Evolutionary conservation across 2,329 filamentous ascomycete species (phyloP), one percentile per base, ranked within the genome.

Genomic region (Trichoderma guizhouense): DNA sequence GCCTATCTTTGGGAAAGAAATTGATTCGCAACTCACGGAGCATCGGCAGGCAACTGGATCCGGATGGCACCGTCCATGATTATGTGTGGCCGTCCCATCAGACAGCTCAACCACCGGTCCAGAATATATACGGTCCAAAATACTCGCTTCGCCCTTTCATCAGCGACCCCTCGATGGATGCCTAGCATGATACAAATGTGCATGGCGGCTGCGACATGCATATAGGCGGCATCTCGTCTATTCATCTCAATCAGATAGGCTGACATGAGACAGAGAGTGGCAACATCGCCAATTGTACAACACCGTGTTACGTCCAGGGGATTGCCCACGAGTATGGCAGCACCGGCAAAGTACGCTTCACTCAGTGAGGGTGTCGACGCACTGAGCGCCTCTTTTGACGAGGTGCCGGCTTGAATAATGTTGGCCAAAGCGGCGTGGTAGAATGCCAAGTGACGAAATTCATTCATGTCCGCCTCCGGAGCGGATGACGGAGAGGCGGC

Each of bases 81-180:
- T 3, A 81, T 81, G 0, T 85, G 83, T 1, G 85, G 84, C 15
- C 86, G 81, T 6, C 86, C 86, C 80, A 86, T 84, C 5, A 87
- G 78, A 70, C 84, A 86, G 72, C 85, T 84, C 55, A 87, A 73
- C 78, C 79, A 86, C 60, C 85, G 80, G 73, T 87, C 85, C 15
- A 87, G 76, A n/a, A 85, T 81, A 71, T 86, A 87, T 2, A 87
- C 79, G 0, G 85, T 87, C 86, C 86, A 87, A 69, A 87, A 87
- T 7, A 84, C 79, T 43, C 86, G 79, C 74, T 84, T 86, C 1
- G 81, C 82, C 26, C 76, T 76, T 74, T 87, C 85, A 55, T 85
- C 81, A 3, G 81, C 77, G 74, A 79, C 82, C 4, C 83, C 84
- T 15, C 82, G 78, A 73, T 87, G 83, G 1, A 84, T 79, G n/a